Evolutionary conservation across 331 rosid species (phyloP).

Genomic region (Spiraea crenata): DNA sequence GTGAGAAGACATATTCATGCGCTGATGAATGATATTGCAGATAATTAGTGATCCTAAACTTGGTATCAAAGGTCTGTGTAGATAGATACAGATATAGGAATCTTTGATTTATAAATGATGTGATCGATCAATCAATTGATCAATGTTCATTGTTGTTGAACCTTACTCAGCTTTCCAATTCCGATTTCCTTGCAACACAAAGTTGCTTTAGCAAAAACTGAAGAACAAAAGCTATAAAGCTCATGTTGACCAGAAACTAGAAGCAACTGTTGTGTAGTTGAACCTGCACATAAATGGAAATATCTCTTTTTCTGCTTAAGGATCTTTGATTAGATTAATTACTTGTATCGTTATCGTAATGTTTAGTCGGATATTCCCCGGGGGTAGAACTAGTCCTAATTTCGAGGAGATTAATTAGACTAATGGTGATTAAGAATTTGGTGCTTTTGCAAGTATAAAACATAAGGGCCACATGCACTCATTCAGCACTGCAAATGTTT

Average conservation of each 20-base stretch:
- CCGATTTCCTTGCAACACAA: conserved; percentile 14
- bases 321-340: too few species aligned
- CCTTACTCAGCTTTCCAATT: conserved; percentile 14
- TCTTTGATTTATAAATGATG: conserved; percentile 11
- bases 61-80: too few species aligned
- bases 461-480: conserved; percentile 7
- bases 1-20: too few species aligned
- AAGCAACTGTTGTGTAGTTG: conserved; percentile 21
- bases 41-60: too few species aligned
- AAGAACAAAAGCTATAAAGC: conserved; percentile 24
- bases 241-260: conserved; percentile 20
- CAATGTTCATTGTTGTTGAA: background rate
- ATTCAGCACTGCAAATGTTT: background rate
- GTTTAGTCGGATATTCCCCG: too few species aligned
- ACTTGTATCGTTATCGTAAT: too few species aligned
- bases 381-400: too few species aligned
- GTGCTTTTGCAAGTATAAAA: background rate
- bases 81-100: background rate
- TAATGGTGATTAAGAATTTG: too few species aligned
- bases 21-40: background rate
- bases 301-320: background rate
- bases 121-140: conserved; percentile 5
- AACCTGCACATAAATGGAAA: background rate
- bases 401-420: too few species aligned
- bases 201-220: conserved; percentile 12